Evolutionary conservation across 176 grass and related monocot genomes (phyloP), one percentile per base, ranked within the genome.

Genomic region (Cenchrus americanus): DNA sequence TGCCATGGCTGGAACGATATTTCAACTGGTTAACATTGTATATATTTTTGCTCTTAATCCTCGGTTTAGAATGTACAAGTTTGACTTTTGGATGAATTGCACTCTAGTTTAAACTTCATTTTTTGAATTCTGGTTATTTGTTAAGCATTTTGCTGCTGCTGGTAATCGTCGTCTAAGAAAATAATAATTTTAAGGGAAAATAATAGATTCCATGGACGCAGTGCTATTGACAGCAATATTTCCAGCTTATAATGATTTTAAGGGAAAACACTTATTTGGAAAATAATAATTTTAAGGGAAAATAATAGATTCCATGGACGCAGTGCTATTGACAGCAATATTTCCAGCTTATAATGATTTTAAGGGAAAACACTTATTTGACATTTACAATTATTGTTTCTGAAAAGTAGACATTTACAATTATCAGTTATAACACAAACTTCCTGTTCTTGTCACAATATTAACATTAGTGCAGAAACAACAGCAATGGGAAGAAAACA

Each of bases 1-100:
- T 66, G 18, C 84, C 34, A 47, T 65, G 52, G 57, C 63, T 73
- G 40, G 14, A 73, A 80, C 58, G 7, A 22, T 67, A 75, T 86
- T 73, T 66, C 19, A 24, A 43, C 57, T 50, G 61, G 9, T 73
- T 80, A 66, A 47, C 32, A 65, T 53, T 72, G 5, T 66, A 7
- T 86, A 40, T 79, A 57, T 47, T 27, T 61, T 27, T 65, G n/a
- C 22, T 73, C 58, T 46, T 52, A 53, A 21, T n/a, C 47, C 15
- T 43, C 57, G 0, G 6, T 13, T 80, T 73, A 0, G 17, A 37
- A 41, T 18, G 0, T 41, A 8, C 17, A 51, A 55, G 15, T n/a
- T 34, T 34, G 30, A 17, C 7, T 52, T 72, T 52, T 73, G 7
- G 47, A 37, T 2, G 9, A 37, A 18, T 37, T 75, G 50, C 50